Evolutionary conservation across 1,284 basidiomycete species (phyloP).

Genomic region (Rhodotorula sp.): DNA sequence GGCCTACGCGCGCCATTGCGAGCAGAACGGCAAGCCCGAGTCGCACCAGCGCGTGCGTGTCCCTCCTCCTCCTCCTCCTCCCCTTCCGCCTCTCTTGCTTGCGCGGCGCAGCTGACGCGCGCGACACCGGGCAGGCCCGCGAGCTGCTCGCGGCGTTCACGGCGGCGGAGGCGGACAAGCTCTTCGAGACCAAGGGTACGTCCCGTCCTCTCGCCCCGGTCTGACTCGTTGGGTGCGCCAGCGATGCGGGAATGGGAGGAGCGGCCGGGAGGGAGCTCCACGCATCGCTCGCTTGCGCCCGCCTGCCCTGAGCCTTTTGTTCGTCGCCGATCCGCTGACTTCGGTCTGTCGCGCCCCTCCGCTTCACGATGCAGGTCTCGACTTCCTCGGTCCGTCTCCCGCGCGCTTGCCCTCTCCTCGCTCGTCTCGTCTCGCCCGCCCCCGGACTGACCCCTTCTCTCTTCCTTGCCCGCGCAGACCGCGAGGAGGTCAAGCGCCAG

Average conservation of each 20-base stretch:
- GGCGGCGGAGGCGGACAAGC: slow-evolving; percentile 51
- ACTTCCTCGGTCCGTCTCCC: slow-evolving; percentile 2
- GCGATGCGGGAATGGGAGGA: not conserved
- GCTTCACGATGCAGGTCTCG: slow-evolving; percentile 2
- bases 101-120: not conserved
- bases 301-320: no score
- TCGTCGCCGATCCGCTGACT: not conserved
- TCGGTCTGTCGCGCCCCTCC: not conserved
- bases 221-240: not conserved
- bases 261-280: not conserved
- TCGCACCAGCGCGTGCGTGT: slow-evolving; percentile 26
- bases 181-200: slow-evolving; percentile 45
- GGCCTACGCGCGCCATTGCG: slow-evolving; percentile 50
- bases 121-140: slow-evolving; percentile 24
- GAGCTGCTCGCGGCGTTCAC: slow-evolving; percentile 53
- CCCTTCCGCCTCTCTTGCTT: not conserved
- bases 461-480: slow-evolving; percentile 9
- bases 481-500: slow-evolving; percentile 34
- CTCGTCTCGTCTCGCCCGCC: no score
- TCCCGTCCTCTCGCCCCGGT: not conserved
- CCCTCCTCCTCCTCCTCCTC: no score
- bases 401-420: not conserved
- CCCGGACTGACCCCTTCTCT: slow-evolving; percentile 19
- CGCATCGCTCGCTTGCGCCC: not conserved
- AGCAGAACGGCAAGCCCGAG: slow-evolving; percentile 45